Conservation (phyloP, 2,329 filamentous ascomycete genomes). For the Pestalotiopsis sp. region DNA sequence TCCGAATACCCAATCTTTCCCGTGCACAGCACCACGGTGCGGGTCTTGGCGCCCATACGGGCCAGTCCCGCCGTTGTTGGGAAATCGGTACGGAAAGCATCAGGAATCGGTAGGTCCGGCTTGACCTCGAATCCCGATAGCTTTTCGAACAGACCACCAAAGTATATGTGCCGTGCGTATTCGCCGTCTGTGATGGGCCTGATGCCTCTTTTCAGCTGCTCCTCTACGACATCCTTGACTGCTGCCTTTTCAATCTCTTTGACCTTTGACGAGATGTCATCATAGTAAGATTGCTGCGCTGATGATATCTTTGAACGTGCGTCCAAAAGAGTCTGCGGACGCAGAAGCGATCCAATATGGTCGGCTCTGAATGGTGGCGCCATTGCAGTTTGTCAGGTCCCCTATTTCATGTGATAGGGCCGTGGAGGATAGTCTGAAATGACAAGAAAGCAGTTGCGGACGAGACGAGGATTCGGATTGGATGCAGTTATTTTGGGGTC, state of each 20-base stretch:
- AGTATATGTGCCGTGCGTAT: constrained; percentile 58
- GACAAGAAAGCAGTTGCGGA: not conserved
- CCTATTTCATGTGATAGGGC: not conserved
- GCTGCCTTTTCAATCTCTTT: constrained; percentile 60
- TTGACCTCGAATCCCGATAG: constrained; percentile 51
- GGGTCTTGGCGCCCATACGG: constrained; percentile 32
- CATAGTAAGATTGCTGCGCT: constrained; percentile 32
- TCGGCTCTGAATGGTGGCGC: constrained; percentile 68
- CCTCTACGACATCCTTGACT: constrained; percentile 65
- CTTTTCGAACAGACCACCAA: constrained; percentile 51
- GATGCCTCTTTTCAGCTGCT: constrained; percentile 66
- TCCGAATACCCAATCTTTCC: constrained; percentile 45
- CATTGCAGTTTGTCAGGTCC: constrained; percentile 18
- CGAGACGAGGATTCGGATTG: not conserved
- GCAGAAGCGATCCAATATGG: constrained; percentile 72
- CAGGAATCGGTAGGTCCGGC: constrained; percentile 62
- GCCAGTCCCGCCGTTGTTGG: constrained; percentile 39
- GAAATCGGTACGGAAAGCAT: constrained; percentile 60
- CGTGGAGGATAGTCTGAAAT: not conserved
- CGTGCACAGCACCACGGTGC: constrained; percentile 37
- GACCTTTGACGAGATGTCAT: constrained; percentile 36
- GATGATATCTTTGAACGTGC: constrained; percentile 58
- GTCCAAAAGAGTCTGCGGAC: constrained; percentile 63
- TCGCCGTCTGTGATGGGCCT: constrained; percentile 70
- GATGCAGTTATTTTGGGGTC: not conserved